Evolutionary conservation across 495 filamentous ascomycete genomes (phyloP), one percentile per base, ranked within the genome.

Genomic region (Pyrenula massariospora): DNA sequence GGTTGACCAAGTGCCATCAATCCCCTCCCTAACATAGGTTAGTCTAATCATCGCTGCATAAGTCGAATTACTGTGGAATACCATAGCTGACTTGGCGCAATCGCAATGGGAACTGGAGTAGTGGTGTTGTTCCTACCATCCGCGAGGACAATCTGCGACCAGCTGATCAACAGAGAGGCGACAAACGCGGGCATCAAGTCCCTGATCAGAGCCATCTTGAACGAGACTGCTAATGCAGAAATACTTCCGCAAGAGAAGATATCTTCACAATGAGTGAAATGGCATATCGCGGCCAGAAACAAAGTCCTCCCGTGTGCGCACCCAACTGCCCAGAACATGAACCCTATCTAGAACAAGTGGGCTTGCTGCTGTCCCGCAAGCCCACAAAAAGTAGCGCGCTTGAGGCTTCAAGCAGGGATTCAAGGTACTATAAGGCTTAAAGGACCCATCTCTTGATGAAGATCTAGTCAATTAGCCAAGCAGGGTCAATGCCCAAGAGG

Each of bases 1-100:
- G 5, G 76, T 72, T 25, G 72, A 76, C 79, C 78, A 82, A 11
- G 65, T 61, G 20, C 79, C 78, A 63, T 82, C 78, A 25, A 70
- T 70, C 11, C 78, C 78, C 25, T 78, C 76, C 69, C 76, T 81
- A 24, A 42, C 8, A 5, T 15, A 42, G 31, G 15, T 42, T 15
- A 42, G 5, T n/a, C n/a, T n/a, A 8, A 42, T 5, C 31, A 42
- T 15, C 31, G 5, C 8, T 15, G 15, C 31, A 42, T 8, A 42
- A 15, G 31, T 5, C 15, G 5, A 42, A 42, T 42, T 15, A 42
- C 31, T 42, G 15, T 42, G 5, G 31, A 5, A 15, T 15, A 42
- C 31, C 31, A 42, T 42, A 8, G 8, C 15, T 42, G 31, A 42
- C 31, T 42, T 42, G 31, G 31, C 5, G 31, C 31, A 15, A 42